These are phyloP conservation scores for Ajuga reptans DNA, from an alignment of 305 asterid species.

Conservation along the genomic window DNA sequence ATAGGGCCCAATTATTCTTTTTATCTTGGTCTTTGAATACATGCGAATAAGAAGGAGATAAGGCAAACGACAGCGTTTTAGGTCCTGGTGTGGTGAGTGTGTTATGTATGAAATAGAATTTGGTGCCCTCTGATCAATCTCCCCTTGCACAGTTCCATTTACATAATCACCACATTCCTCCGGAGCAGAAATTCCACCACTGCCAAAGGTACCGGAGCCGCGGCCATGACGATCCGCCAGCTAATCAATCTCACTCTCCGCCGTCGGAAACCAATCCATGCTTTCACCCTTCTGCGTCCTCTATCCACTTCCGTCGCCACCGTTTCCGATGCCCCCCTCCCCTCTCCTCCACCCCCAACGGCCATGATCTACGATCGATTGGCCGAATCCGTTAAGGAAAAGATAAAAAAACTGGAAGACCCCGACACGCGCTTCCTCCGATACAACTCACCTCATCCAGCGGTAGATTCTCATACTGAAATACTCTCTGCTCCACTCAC, in stretches of 20 bases:
- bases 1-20: background rate
- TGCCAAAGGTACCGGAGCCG: slow-evolving; percentile 17
- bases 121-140: background rate
- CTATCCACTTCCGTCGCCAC: slow-evolving; percentile 42
- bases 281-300: slow-evolving; percentile 25
- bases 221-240: slow-evolving; percentile 71
- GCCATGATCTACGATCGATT: slow-evolving; percentile 73
- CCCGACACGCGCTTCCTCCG: slow-evolving; percentile 59
- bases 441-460: slow-evolving; percentile 58
- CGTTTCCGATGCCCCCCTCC: slow-evolving; percentile 25
- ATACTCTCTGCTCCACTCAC: slow-evolving; percentile 61
- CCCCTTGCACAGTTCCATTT: background rate
- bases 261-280: slow-evolving; percentile 23
- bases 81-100: no score
- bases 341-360: slow-evolving; percentile 54
- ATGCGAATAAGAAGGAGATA: background rate
- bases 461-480: slow-evolving; percentile 41
- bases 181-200: slow-evolving; percentile 11
- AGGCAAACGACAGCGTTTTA: slow-evolving; percentile 14
- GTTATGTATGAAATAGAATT: background rate
- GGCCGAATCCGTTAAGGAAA: slow-evolving; percentile 50
- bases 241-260: slow-evolving; percentile 51
- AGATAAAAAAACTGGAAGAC: slow-evolving; percentile 45
- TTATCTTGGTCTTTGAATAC: background rate
- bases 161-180: background rate